These are phyloP conservation scores for Sesbania bispinosa DNA, from an alignment of 306 rosid genomes.

Conservation along the genomic window DNA sequence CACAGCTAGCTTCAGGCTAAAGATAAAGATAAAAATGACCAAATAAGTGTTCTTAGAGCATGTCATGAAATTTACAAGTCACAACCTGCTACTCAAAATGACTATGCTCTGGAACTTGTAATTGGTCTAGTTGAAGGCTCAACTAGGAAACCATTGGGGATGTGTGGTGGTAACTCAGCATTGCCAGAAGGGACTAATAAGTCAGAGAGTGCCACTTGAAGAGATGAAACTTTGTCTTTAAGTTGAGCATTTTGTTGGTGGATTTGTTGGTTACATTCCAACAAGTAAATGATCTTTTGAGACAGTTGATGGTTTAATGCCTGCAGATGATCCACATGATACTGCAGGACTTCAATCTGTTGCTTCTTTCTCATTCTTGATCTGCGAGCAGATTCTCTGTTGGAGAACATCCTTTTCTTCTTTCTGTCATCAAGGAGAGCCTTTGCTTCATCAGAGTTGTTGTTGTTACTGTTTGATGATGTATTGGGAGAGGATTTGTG, in stretches of 20 bases:
- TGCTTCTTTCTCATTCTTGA: slow-evolving; percentile 66
- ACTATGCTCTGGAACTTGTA: slow-evolving; percentile 21
- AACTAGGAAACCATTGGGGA: slow-evolving; percentile 11
- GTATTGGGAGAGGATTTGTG: slow-evolving; percentile 33
- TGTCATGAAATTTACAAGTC: background rate
- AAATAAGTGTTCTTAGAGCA: background rate
- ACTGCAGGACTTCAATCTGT: slow-evolving; percentile 37
- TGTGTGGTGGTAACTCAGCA: slow-evolving; percentile 24
- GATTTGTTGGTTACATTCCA: slow-evolving; percentile 44
- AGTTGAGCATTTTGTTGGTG: slow-evolving; percentile 40
- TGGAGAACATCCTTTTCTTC: slow-evolving; percentile 77
- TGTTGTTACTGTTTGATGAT: slow-evolving; percentile 51
- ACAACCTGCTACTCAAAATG: background rate
- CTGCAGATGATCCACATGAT: slow-evolving; percentile 35
- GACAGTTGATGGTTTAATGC: slow-evolving; percentile 37
- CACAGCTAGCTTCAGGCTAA: slow-evolving; percentile 18
- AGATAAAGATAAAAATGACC: background rate
- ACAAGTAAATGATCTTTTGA: slow-evolving; percentile 38
- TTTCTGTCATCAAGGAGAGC: slow-evolving; percentile 59
- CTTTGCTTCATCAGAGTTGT: slow-evolving; percentile 57
- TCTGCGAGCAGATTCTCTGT: slow-evolving; percentile 77
- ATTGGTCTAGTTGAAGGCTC: slow-evolving; percentile 29
- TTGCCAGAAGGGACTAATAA: slow-evolving; percentile 22
- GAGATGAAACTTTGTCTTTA: slow-evolving; percentile 38
- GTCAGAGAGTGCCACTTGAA: slow-evolving; percentile 28